Base-by-base conservation (phyloP, 768 basidiomycete species). In the Serendipita sp. region DNA sequence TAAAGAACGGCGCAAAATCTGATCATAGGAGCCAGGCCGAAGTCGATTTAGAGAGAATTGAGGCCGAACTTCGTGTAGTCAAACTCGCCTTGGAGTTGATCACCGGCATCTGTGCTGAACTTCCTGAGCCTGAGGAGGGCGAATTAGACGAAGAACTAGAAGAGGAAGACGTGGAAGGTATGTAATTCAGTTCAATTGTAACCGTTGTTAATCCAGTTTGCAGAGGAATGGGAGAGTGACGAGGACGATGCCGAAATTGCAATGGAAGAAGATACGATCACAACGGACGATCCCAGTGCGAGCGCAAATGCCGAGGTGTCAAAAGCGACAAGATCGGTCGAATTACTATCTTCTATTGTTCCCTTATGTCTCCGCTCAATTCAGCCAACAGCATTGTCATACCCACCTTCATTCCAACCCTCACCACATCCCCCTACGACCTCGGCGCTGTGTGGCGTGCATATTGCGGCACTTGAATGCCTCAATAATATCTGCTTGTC, bases 401-500 rank as follows among this genome's bases (percentile, higher is more conserved):
- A 93, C 75, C 81, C 87, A 16, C 88, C 90, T 0, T 41, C 3
- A 62, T 75, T 79, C 17, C 73, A 79, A 3, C 81, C 81, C 11
- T 92, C 90, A 0, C 75, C 79, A 22, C 89, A 95, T 69, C 89
- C 91, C 42, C 93, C 93, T 1, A 92, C 86, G 13, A 95, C 93
- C 0, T 89, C 91, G 26, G 86, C 78, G 9, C 80, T 97, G 48
- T 81, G 87, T 65, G 82, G 86, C 4, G 82, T 95, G 60, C 93
- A 96, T 69, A 77, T 90, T 63, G 79, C 84, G 66, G 88, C 91
- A 9, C 77, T 94, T 28, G 91, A 95, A 70, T 92, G 92, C 69
- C 77, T 97, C 51, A 92, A 89, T 69, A 96, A 97, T 69, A 77
- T 93, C 42, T 86, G 95, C 68, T 76, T 94, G 38, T 84, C 90